These are phyloP conservation scores for Rhodotorula graminis DNA, from an alignment of 768 basidiomycete species.

Conservation along the genomic window DNA sequence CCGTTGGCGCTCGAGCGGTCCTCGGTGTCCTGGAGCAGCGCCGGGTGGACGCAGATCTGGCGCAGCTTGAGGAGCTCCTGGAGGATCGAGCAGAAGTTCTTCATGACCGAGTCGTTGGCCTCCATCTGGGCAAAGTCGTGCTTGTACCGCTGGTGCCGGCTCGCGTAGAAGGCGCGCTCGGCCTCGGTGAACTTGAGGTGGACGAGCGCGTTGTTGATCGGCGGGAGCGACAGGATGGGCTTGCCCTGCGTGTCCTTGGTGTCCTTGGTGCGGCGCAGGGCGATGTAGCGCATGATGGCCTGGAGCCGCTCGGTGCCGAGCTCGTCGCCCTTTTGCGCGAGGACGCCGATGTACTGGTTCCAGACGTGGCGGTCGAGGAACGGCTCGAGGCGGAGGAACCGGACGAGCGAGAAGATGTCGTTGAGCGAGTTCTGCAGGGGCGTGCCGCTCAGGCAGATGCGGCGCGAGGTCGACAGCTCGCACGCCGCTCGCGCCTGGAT, in stretches of 20 bases:
- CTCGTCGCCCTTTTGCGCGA: slow-evolving; percentile 56
- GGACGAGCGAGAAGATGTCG: slow-evolving; percentile 93
- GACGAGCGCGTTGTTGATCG: slow-evolving; percentile 80
- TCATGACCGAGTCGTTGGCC: slow-evolving; percentile 87
- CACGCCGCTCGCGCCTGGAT: slow-evolving; percentile 93
- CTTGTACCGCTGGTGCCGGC: slow-evolving; percentile 82
- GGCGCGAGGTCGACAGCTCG: slow-evolving; percentile 85
- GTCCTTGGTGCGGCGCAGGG: slow-evolving; percentile 93
- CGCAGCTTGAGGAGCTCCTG: slow-evolving; percentile 93
- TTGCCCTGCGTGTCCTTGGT: slow-evolving; percentile 72
- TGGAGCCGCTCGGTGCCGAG: slow-evolving; percentile 89
- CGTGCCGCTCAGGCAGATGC: slow-evolving; percentile 92
- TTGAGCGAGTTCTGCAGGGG: slow-evolving; percentile 99
- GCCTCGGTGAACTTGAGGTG: slow-evolving; percentile 74
- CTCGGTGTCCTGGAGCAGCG: slow-evolving; percentile 62
- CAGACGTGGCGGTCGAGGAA: slow-evolving; percentile 89
- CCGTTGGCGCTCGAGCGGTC: slow-evolving; percentile 49
- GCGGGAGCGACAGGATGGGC: slow-evolving; percentile 78
- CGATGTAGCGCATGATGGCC: slow-evolving; percentile 93
- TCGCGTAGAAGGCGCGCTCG: slow-evolving; percentile 80
- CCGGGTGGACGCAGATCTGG: slow-evolving; percentile 95
- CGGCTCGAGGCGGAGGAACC: slow-evolving; percentile 84
- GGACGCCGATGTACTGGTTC: slow-evolving; percentile 87
- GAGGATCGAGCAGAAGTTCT: slow-evolving; percentile 95
- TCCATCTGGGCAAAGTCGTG: slow-evolving; percentile 83